Base-by-base conservation (phyloP, 1,284 basidiomycete genomes). In the Irpex sp. region DNA sequence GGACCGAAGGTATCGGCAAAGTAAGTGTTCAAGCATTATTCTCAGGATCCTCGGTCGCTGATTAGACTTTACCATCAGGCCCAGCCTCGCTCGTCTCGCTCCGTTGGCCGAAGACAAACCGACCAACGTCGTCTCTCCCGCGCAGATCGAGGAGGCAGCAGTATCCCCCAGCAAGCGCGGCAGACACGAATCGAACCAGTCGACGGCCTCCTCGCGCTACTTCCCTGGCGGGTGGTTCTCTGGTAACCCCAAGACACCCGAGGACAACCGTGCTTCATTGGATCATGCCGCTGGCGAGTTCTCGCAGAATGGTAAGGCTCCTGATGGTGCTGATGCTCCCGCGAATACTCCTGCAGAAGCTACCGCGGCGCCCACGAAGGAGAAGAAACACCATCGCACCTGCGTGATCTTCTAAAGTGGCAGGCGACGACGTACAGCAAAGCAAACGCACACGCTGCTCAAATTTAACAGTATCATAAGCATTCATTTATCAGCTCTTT, bases 151-250 rank as follows among this genome's bases (percentile, higher is more conserved):
- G 7, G 60, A 49, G 53, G 9, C 58, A 16, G 60, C 63, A n/a
- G 39, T 45, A 4, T 9, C 56, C 65, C 10, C 58, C 68, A 21
- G 49, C 59, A 47, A 60, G 21, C 81, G 82, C 48, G 73, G 74
- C 18, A 72, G 82, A 52, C 72, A 77, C 4, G 80, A 81, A 66
- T 84, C 82, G 2, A 79, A 81, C 0, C 73, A 82, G 6, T 84
- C 83, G 12, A 36, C 49, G 14, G 14, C 48, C 33, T 51, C 49
- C 18, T 82, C 81, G 12, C 75, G 79, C 56, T 79, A 81, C 71
- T 81, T 83, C 77, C 82, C 82, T 14, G 83, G 83, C 37, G 80
- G 79, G 4, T 84, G 82, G 82, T 82, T 82, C 71, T 80, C 80
- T 1, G 73, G 72, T 39, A 67, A 68, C 16, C 67, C 69, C 53